A percentile compares a stretch with the other conserved stretches of the same genome.
Conservation (phyloP, 257 asterid genomes). For the Cinchona pubescens region DNA sequence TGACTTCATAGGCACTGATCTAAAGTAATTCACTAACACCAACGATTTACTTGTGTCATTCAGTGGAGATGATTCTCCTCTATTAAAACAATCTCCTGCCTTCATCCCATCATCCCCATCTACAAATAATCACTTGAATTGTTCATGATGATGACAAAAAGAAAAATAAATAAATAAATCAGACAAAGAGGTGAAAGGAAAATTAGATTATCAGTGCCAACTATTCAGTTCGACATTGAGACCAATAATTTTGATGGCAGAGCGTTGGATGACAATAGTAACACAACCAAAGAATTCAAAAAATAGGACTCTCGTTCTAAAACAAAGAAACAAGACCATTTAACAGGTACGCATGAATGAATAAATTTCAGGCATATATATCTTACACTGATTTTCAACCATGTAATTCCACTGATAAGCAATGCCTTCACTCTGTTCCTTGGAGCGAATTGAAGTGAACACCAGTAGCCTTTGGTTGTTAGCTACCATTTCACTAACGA, state of each 20-base stretch:
- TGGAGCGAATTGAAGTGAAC: conserved; percentile 56
- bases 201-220: too few relatives aligned
- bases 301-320: too few relatives aligned
- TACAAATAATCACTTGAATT: conserved; percentile 22
- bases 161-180: too few relatives aligned
- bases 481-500: conserved; percentile 64
- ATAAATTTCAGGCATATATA: too few relatives aligned
- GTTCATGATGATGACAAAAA: too few relatives aligned
- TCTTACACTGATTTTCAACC: conserved; percentile 86
- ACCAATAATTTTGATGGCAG: too few relatives aligned
- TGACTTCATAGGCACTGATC: conserved; percentile 51
- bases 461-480: conserved; percentile 65
- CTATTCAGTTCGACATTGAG: too few relatives aligned
- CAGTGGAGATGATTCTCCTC: conserved; percentile 63
- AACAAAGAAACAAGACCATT: too few relatives aligned
- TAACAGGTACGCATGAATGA: too few relatives aligned
- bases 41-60: conserved; percentile 60
- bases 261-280: too few relatives aligned
- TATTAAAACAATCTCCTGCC: conserved; percentile 53
- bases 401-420: conserved; percentile 95
- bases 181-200: too few relatives aligned
- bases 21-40: conserved; percentile 63
- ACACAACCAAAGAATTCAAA: too few relatives aligned
- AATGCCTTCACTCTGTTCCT: conserved; percentile 70
- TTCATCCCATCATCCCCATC: conserved; percentile 89